phyloP scores from a whole-genome alignment of 306 rosid genomes.

The Fragaria ananassa region DNA sequence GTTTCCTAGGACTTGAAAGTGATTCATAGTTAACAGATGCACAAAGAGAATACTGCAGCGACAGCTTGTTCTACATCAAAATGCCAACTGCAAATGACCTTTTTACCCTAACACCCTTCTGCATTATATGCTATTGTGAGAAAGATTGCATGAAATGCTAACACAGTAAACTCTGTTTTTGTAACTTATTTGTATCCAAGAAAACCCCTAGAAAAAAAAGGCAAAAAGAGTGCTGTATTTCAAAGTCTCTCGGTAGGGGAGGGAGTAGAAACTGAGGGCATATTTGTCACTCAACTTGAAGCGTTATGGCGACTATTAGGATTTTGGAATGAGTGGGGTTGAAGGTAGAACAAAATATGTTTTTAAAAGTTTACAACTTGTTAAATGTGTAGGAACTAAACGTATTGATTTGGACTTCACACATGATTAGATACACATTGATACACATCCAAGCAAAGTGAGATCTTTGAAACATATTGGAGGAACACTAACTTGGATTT shows the following conservation, averaged over 20 bases:
- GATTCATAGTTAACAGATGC: conserved; percentile 8
- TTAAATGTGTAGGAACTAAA: background rate
- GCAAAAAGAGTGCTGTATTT: no score
- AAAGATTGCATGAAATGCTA: background rate
- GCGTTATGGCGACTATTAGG: background rate
- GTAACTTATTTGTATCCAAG: no score
- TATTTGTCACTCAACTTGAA: background rate
- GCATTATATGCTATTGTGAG: background rate
- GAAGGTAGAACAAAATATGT: background rate
- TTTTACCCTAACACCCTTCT: background rate
- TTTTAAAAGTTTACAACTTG: background rate
- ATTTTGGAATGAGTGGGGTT: conserved; percentile 22
- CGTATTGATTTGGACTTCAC: background rate
- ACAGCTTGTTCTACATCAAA: background rate
- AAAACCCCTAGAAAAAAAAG: no score
- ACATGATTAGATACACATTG: background rate
- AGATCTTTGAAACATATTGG: background rate
- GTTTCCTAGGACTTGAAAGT: background rate
- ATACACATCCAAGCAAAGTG: background rate
- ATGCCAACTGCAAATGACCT: conserved; percentile 6
- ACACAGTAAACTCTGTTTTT: background rate
- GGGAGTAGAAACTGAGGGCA: background rate
- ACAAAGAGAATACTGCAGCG: background rate
- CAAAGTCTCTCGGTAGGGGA: background rate
- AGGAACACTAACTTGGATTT: background rate